A percentile compares a stretch with the other conserved stretches of the same genome.
These are phyloP conservation scores for Dioscorea zingiberensis DNA, from an alignment of 106 monocot species.

Conservation along the genomic window DNA sequence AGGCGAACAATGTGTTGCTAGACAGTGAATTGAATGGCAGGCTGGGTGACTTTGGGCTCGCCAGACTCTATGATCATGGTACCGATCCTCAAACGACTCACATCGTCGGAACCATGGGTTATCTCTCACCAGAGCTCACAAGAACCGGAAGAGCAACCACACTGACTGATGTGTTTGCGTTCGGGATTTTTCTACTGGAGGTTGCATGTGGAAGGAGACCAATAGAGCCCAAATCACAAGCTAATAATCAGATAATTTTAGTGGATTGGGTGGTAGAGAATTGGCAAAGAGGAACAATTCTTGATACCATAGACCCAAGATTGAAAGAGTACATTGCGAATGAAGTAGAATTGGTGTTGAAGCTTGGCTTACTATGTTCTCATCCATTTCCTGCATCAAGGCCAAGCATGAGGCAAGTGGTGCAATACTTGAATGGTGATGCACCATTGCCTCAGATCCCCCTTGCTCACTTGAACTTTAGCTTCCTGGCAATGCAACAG, in stretches of 20 bases:
- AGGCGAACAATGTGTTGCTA: constrained; percentile 14
- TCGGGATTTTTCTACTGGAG: constrained; percentile 12
- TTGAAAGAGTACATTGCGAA: background rate
- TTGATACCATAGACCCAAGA: background rate
- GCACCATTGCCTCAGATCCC: background rate
- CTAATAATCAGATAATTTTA: background rate
- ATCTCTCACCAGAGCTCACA: constrained; percentile 7
- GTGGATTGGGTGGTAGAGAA: constrained; percentile 1
- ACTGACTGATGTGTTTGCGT: constrained; percentile 9
- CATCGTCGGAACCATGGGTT: constrained; percentile 6
- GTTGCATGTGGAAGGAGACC: constrained; percentile 15
- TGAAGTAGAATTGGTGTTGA: constrained; percentile 3
- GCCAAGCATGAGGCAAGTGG: constrained; percentile 2
- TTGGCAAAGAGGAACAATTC: constrained; percentile 1
- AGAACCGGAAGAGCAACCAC: constrained; percentile 8
- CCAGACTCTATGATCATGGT: background rate
- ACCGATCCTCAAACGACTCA: background rate
- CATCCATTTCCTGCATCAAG: background rate
- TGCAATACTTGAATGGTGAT: background rate
- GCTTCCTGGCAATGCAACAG: background rate
- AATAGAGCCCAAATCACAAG: background rate
- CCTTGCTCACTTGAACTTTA: background rate
- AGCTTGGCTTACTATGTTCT: constrained; percentile 2
- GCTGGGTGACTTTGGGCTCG: constrained; percentile 18
- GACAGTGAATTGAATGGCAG: constrained; percentile 15